A percentile compares a stretch with the other conserved stretches of the same genome.
Evolutionary conservation across 768 basidiomycete genomes (phyloP).

Genomic region (Tulasnella calospora): DNA sequence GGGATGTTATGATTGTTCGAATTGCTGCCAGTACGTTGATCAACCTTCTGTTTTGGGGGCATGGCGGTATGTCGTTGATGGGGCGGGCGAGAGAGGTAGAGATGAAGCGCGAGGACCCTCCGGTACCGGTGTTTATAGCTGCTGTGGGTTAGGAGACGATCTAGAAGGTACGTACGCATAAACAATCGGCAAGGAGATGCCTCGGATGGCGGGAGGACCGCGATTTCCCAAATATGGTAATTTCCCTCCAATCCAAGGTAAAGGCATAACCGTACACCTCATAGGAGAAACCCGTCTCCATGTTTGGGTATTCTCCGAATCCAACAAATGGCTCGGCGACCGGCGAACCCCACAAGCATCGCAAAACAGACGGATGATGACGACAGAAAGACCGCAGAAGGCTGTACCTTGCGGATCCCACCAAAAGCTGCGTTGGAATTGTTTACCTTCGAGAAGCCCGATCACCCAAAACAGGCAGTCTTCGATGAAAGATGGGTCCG

Average conservation of each 20-base stretch:
- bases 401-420: not conserved
- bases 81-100: not conserved
- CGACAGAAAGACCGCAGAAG: not conserved
- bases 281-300: not conserved
- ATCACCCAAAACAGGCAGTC: not conserved
- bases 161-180: not conserved
- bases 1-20: not conserved
- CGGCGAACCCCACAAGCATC: not conserved
- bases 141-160: not conserved
- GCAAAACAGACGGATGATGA: not conserved
- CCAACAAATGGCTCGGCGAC: not conserved
- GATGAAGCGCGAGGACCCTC: not conserved
- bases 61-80: not conserved
- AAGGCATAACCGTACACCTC: not conserved
- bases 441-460: not conserved
- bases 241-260: not conserved
- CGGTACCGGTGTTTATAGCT: not conserved
- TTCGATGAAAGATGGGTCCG: not conserved
- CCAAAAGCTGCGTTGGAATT: not conserved
- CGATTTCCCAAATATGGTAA: not conserved
- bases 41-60: not conserved
- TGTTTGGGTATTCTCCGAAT: not conserved
- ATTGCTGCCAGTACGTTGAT: not conserved
- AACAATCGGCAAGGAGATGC: not conserved
- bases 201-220: not conserved